A percentile compares a stretch with the other conserved stretches of the same genome.
phyloP scores from a whole-genome alignment of 2,329 filamentous ascomycete genomes.

The Penicillium brevicompactum region DNA sequence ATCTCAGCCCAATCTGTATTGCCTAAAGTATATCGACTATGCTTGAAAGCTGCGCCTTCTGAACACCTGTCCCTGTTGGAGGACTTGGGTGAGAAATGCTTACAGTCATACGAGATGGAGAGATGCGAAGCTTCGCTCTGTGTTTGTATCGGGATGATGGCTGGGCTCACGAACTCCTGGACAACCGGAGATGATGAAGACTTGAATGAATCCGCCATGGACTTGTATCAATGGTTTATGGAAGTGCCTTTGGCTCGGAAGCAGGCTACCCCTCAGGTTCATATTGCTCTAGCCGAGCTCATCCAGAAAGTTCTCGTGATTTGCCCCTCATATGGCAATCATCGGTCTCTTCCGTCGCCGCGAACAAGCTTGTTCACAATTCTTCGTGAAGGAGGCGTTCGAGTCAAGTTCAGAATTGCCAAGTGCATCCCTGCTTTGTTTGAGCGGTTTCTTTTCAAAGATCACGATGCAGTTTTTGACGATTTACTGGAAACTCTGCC shows the following conservation, averaged over 20 bases:
- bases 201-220: conserved; percentile 67
- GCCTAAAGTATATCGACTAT: conserved; percentile 33
- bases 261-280: conserved; percentile 68
- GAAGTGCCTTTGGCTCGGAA: conserved; percentile 66
- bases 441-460: conserved; percentile 74
- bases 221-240: conserved; percentile 79
- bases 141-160: conserved; percentile 68
- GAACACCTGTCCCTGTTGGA: conserved; percentile 51
- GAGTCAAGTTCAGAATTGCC: conserved; percentile 76
- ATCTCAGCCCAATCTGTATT: conserved; percentile 37
- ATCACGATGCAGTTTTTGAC: conserved; percentile 81
- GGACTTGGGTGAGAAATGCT: conserved; percentile 50
- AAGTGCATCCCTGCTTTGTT: conserved; percentile 74
- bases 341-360: conserved; percentile 61
- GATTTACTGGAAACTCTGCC: conserved; percentile 83
- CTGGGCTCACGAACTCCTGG: conserved; percentile 67
- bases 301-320: conserved; percentile 69
- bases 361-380: conserved; percentile 75
- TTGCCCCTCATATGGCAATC: conserved; percentile 67
- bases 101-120: conserved; percentile 62
- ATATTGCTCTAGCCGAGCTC: conserved; percentile 67
- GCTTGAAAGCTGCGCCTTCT: conserved; percentile 30
- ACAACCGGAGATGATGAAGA: conserved; percentile 56
- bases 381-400: conserved; percentile 65
- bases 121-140: conserved; percentile 74